A percentile compares a stretch with the other conserved stretches of the same genome.
Evolutionary conservation across 2,329 filamentous ascomycete species (phyloP).

Genomic region (Cryphonectria naterciae): DNA sequence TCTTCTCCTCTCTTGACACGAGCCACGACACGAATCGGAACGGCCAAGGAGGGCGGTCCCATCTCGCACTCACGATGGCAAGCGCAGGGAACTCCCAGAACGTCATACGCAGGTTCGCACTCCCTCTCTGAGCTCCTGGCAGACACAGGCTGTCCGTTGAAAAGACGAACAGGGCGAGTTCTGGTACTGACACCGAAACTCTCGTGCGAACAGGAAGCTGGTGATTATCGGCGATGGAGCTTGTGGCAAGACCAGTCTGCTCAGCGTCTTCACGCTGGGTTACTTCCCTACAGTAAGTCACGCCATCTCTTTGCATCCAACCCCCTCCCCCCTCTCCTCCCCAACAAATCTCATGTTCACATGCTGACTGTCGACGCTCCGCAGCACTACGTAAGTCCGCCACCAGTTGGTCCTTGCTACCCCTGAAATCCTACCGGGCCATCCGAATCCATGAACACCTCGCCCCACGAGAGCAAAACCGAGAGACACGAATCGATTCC

Average conservation of each 20-base stretch:
- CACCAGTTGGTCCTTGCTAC: constrained; percentile 13
- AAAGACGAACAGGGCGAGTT: neutral
- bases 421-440: constrained; percentile 23
- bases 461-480: neutral
- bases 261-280: constrained; percentile 96
- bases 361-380: constrained; percentile 35
- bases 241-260: constrained; percentile 95
- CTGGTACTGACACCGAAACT: constrained; percentile 19
- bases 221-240: constrained; percentile 97
- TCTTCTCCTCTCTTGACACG: neutral
- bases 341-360: constrained; percentile 24
- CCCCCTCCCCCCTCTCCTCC: neutral
- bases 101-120: constrained; percentile 43
- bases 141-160: constrained; percentile 21
- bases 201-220: constrained; percentile 69
- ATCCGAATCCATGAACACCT: neutral
- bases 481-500: constrained; percentile 11
- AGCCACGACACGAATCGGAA: neutral
- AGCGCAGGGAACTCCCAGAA: constrained; percentile 39
- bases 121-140: neutral
- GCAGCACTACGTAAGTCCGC: constrained; percentile 61
- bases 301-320: constrained; percentile 19
- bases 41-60: constrained; percentile 18
- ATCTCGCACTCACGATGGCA: constrained; percentile 38
- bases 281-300: constrained; percentile 92